phyloP scores from a whole-genome alignment of 2,329 filamentous ascomycete genomes.

The Hansfordia pulvinata region DNA sequence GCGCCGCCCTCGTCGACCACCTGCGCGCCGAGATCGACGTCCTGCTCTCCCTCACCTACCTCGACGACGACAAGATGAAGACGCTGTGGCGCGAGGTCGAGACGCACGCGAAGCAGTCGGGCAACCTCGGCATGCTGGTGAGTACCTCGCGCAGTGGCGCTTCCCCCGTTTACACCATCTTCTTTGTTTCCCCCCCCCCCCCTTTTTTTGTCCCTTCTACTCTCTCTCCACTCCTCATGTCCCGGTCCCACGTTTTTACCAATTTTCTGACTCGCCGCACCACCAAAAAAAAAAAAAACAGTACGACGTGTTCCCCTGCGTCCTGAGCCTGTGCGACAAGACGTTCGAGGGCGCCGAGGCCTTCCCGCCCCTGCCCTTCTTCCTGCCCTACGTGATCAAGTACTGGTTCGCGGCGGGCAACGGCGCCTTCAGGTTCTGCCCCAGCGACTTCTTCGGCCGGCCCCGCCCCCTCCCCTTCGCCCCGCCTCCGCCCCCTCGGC shows the following conservation, averaged over 20 bases:
- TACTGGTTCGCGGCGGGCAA: constrained; percentile 10
- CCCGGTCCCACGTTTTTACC: neutral
- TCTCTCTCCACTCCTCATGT: neutral
- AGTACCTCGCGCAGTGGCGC: too few species aligned
- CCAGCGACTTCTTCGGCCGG: constrained; percentile 12
- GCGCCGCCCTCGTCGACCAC: constrained; percentile 10
- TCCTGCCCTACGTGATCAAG: constrained; percentile 12
- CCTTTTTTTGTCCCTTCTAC: too few species aligned
- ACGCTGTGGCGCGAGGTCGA: constrained; percentile 7
- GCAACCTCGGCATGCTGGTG: constrained; percentile 7
- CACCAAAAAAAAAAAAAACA: too few species aligned
- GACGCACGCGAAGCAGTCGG: constrained; percentile 5
- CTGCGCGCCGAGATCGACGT: constrained; percentile 15
- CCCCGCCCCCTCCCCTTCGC: constrained; percentile 9
- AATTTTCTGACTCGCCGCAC: neutral
- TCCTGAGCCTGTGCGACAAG: constrained; percentile 10
- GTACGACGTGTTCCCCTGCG: constrained; percentile 10
- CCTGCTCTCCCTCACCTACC: constrained; percentile 9
- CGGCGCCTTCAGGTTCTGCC: constrained; percentile 14
- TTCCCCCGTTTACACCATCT: too few species aligned
- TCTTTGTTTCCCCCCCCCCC: too few species aligned
- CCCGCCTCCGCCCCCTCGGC: too few species aligned
- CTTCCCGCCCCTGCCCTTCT: constrained; percentile 10
- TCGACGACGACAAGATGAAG: constrained; percentile 7
- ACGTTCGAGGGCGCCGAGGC: constrained; percentile 11